Conservation (phyloP, 192 early-diverging fungal genomes). For the Chytriomyces sp. region DNA sequence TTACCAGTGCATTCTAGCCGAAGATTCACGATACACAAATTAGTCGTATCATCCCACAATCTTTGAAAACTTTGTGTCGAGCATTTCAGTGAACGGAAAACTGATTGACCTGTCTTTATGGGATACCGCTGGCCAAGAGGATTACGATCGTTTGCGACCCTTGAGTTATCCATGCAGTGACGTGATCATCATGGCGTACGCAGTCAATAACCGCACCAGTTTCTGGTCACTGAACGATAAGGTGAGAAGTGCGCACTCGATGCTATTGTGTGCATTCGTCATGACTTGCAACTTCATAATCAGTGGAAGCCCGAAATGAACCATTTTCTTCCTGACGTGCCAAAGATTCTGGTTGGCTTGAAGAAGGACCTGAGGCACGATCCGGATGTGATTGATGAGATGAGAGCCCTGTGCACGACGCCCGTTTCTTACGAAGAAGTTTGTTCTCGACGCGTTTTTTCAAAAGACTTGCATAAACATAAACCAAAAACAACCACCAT, state of each 20-base stretch:
- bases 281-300: neutral
- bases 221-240: slow-evolving; percentile 81
- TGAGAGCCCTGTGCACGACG: slow-evolving; percentile 19
- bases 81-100: slow-evolving; percentile 39
- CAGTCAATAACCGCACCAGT: slow-evolving; percentile 78
- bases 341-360: slow-evolving; percentile 72
- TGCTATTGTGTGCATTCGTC: neutral
- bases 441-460: neutral
- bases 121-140: slow-evolving; percentile 98
- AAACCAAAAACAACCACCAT: neutral
- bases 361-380: slow-evolving; percentile 55
- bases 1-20: neutral
- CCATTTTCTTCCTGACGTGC: slow-evolving; percentile 80
- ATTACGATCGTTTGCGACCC: slow-evolving; percentile 92
- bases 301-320: slow-evolving; percentile 85
- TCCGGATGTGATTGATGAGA: slow-evolving; percentile 34
- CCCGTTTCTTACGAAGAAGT: slow-evolving; percentile 37
- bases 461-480: neutral
- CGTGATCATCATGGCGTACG: slow-evolving; percentile 78
- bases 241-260: slow-evolving; percentile 26
- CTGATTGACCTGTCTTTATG: slow-evolving; percentile 76
- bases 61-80: slow-evolving; percentile 57
- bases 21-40: neutral
- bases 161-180: slow-evolving; percentile 91
- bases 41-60: slow-evolving; percentile 85